A percentile compares a stretch with the other conserved stretches of the same genome.
Evolutionary conservation across 441 rosid genomes (phyloP).

Genomic region (Adansonia rubrostipa): DNA sequence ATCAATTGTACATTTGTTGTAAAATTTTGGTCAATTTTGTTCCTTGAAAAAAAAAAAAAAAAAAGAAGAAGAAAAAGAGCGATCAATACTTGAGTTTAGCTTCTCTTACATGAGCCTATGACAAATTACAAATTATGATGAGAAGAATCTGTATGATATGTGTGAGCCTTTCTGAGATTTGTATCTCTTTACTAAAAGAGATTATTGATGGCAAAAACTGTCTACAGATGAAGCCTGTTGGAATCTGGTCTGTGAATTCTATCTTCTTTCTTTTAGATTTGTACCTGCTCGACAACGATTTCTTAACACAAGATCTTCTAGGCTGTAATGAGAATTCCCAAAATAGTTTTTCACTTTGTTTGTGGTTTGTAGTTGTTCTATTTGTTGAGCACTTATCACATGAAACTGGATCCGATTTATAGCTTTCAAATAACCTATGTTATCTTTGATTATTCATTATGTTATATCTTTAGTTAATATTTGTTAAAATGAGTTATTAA

Average conservation of each 20-base stretch:
- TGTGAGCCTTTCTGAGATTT: not conserved
- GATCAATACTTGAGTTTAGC: not conserved
- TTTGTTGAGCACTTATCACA: not conserved
- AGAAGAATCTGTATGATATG: not conserved
- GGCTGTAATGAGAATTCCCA: not conserved
- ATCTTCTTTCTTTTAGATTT: not conserved
- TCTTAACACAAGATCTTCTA: not conserved
- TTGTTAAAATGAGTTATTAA: conserved; percentile 9
- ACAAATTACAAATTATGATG: not conserved
- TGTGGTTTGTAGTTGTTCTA: not conserved
- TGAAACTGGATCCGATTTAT: not conserved
- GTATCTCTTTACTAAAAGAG: not conserved
- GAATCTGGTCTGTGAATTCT: not conserved
- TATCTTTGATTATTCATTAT: conserved; percentile 1
- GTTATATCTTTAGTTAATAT: not conserved
- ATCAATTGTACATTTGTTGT: not conserved
- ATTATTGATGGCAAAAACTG: conserved; percentile 1
- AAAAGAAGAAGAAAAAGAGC: no score
- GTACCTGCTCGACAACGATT: not conserved
- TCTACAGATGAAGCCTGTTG: not conserved
- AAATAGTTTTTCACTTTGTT: not conserved
- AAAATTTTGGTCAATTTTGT: not conserved
- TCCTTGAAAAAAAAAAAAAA: not conserved
- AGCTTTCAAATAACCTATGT: not conserved
- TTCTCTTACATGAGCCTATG: not conserved